Base-by-base conservation (phyloP, 495 filamentous ascomycete genomes). In the Parachaetomium inaequale region DNA sequence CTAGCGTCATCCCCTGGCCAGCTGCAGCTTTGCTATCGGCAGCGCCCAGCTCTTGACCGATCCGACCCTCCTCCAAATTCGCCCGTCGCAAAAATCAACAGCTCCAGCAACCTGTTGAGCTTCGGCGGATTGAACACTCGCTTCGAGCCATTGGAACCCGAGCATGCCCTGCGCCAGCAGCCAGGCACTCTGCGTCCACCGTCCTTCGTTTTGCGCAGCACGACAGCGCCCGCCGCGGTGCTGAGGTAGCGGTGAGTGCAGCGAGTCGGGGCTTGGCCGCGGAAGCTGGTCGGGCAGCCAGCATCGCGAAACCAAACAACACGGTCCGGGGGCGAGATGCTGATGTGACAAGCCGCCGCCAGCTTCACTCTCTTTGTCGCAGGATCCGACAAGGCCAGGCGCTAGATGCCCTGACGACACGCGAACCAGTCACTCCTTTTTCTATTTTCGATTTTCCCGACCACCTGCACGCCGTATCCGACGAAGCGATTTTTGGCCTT, bases 281-380 rank as follows among this genome's bases (percentile, higher is more conserved):
- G 42, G 28, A 19, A 59, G 45, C 31, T 59, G 60, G 59, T 70
- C 64, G 59, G 66, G 67, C 64, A 63, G 63, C 66, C 55, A 65
- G 58, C 38, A 49, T 40, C 56, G 56, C 58, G 31, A 56, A 26
- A 59, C 45, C 52, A 55, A 57, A 46, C 43, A 46, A 23, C 31
- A 15, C 28, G 26, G 5, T 12, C n/a, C 26, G 15, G 25, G 47
- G 36, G 19, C 17, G 23, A 29, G 14, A 46, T 57, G 40, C 63
- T 55, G 50, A 55, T 53, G 28, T 23, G 57, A 58, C 53, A n/a
- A 55, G 40, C 49, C 32, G 26, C 46, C 53, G 25, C 56, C 36
- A 46, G 50, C 58, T 49, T 58, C 55, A 36, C 54, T 54, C 64
- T 64, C 50, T 49, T 69, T 67, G 67, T 66, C 60, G 69, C 65